A percentile compares a stretch with the other conserved stretches of the same genome.
phyloP scores from a whole-genome alignment of 2,329 filamentous ascomycete species.

The Aspergillus viridinutans region DNA sequence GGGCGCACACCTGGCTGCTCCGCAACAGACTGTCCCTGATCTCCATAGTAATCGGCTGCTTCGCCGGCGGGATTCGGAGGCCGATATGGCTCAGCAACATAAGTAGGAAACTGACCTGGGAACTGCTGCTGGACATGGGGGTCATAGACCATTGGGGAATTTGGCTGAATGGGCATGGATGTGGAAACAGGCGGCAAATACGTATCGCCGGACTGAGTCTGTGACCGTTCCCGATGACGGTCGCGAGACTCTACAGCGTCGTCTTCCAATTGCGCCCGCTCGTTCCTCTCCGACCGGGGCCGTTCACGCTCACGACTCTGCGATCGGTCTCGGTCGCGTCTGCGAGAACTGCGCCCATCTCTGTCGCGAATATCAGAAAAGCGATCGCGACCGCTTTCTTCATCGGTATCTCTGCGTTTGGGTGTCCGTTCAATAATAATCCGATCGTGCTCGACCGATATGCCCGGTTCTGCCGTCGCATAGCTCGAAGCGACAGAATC shows the following conservation, averaged over 20 bases:
- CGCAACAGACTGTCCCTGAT: conserved; percentile 57
- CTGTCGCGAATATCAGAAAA: conserved; percentile 15
- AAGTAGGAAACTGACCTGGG: conserved; percentile 52
- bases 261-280: conserved; percentile 17
- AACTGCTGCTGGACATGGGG: conserved; percentile 55
- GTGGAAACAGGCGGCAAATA: conserved; percentile 18
- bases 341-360: conserved; percentile 13
- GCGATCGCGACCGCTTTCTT: conserved; percentile 19
- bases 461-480: conserved; percentile 36
- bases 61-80: conserved; percentile 48
- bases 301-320: conserved; percentile 25
- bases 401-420: conserved; percentile 24
- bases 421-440: conserved; percentile 27
- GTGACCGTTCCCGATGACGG: conserved; percentile 23
- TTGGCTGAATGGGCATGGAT: conserved; percentile 19
- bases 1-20: conserved; percentile 58
- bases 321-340: conserved; percentile 25
- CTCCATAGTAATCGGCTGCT: conserved; percentile 60
- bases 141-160: conserved; percentile 32
- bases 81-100: conserved; percentile 44
- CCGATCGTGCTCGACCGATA: conserved; percentile 24
- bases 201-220: conserved; percentile 27
- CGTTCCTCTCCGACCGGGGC: conserved; percentile 19
- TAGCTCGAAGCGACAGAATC: conserved; percentile 35
- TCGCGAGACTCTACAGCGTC: conserved; percentile 5